Base-by-base conservation (phyloP, 306 rosid species). In the Quercus suber region DNA sequence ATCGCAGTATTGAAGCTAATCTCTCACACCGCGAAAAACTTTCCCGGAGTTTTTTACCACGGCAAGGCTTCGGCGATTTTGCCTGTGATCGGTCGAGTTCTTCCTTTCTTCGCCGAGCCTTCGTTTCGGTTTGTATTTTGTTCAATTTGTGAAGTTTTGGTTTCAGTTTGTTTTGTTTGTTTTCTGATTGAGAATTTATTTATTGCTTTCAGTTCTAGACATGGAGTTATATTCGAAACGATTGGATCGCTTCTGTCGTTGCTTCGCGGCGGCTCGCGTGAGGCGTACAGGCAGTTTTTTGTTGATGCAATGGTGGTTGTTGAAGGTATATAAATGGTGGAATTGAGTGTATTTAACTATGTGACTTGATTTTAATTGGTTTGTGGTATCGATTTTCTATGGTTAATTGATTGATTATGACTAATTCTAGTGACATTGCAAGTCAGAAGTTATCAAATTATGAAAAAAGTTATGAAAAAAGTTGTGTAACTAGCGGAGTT, bases 71-170 rank as follows among this genome's bases (percentile, higher is more conserved):
- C 84, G 69, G 87, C 93, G 4, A 15, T 91, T 71, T 69, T 90
- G 43, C 99, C 98, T 0, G 71, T 88, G 67, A 19, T 92, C 53
- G 97, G 92, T 55, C 96, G 91, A 21, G 76, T 95, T 19, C 75
- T 95, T 68, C 97, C 99, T 13, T 95, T 95, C 86, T 89, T 95
- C 21, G 85, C 97, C 0, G 91, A 92, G 9, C 93, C 98, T 3
- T 74, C 77, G 49, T 89, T 89, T 59, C 81, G 92, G 93, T 90
- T 65, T 75, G 87, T 74, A 5, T 12, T 41, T 0, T 12, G 53
- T 49, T 49, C 5, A 60, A 63, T 14, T 20, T 4, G 11, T 20
- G 60, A 25, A 15, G 17, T 49, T 49, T 13, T 11, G 17, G 53
- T 45, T 33, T 69, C 19, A 2, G 6, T 64, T 77, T 45, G 52